Conservation (phyloP, 176 grass and related monocot genomes). For the Rhynchospora tenuis region DNA sequence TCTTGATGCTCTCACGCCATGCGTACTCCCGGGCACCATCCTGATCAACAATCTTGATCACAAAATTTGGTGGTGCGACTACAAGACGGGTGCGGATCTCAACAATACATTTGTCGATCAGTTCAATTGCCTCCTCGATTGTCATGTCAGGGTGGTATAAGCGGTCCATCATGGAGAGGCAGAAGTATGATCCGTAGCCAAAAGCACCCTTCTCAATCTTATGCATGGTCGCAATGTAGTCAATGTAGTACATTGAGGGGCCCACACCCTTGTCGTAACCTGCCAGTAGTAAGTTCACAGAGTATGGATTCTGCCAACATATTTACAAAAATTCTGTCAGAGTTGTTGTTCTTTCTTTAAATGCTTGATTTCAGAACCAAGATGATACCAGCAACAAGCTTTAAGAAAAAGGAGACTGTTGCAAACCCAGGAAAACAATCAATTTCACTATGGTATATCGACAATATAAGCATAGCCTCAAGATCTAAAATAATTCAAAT, state of each 20-base stretch:
- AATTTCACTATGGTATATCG: not conserved
- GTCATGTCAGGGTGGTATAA: slow-evolving; percentile 68
- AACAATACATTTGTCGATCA: slow-evolving; percentile 75
- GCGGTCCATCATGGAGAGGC: slow-evolving; percentile 78
- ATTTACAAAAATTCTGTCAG: too few species aligned
- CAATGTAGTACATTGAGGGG: slow-evolving; percentile 85
- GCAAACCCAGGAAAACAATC: not conserved
- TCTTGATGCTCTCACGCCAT: slow-evolving; percentile 55
- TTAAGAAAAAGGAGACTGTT: not conserved
- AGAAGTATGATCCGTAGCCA: slow-evolving; percentile 74
- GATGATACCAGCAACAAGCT: not conserved
- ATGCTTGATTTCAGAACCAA: not conserved
- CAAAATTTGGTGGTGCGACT: slow-evolving; percentile 74
- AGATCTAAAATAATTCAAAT: not conserved
- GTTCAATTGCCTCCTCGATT: slow-evolving; percentile 62
- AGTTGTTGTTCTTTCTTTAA: too few species aligned
- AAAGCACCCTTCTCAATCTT: slow-evolving; percentile 94
- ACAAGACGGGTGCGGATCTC: slow-evolving; percentile 78
- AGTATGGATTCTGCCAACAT: slow-evolving; percentile 65
- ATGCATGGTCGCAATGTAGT: slow-evolving; percentile 86
- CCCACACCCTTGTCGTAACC: slow-evolving; percentile 77
- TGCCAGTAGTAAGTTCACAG: slow-evolving; percentile 71
- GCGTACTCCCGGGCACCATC: slow-evolving; percentile 43
- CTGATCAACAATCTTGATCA: slow-evolving; percentile 55
- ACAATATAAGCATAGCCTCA: not conserved